Evolutionary conservation across 371 early-diverging fungal genomes (phyloP).

Genomic region (Funneliformis caledonium): DNA sequence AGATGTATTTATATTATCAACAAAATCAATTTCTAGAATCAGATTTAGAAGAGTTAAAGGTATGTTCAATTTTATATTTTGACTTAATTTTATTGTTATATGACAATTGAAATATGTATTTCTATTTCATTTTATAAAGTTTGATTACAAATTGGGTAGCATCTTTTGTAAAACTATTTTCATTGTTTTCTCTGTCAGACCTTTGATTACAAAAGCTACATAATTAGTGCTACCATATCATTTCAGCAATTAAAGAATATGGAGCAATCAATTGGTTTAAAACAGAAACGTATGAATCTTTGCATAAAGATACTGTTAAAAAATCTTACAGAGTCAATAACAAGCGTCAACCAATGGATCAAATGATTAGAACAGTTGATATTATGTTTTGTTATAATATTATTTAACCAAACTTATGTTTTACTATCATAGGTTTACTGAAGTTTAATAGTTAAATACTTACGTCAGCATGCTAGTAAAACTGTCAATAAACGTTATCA

Average conservation of each 20-base stretch:
- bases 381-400: too few species aligned
- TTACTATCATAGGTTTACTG: too few species aligned
- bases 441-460: background rate
- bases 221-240: slow-evolving; percentile 11
- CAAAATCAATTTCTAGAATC: too few species aligned
- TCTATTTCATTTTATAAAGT: too few species aligned
- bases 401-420: too few species aligned
- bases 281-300: slow-evolving; percentile 5
- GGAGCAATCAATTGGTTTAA: slow-evolving; percentile 2
- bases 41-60: too few species aligned
- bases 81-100: too few species aligned
- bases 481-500: background rate
- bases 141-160: slow-evolving; percentile 11
- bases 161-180: slow-evolving; percentile 17
- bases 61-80: too few species aligned
- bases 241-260: slow-evolving; percentile 12
- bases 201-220: slow-evolving; percentile 5
- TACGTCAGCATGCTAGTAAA: background rate
- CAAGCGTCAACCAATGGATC: background rate
- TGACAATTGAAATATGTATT: too few species aligned
- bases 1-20: too few species aligned
- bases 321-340: slow-evolving; percentile 4
- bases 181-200: background rate
- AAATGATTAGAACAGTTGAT: slow-evolving; percentile 29
- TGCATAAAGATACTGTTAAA: slow-evolving; percentile 8